Evolutionary conservation across 2,329 filamentous ascomycete species (phyloP).

Genomic region (Fusarium xylarioides): DNA sequence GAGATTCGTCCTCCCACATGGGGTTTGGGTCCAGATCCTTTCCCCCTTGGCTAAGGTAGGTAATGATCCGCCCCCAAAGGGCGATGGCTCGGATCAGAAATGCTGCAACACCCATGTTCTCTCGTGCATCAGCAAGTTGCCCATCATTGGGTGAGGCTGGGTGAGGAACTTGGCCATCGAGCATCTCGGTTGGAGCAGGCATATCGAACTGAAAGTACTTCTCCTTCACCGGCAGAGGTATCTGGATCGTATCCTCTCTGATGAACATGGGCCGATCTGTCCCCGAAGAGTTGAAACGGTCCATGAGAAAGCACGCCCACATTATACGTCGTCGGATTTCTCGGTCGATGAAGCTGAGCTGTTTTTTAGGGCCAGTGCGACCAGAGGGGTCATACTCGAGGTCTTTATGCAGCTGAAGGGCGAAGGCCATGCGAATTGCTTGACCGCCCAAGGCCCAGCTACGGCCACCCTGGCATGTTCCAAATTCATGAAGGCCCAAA

Average conservation of each 20-base stretch:
- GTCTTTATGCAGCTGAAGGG: slow-evolving; percentile 91
- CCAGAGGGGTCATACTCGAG: slow-evolving; percentile 81
- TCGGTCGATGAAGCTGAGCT: slow-evolving; percentile 88
- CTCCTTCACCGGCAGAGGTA: slow-evolving; percentile 91
- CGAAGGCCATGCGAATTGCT: slow-evolving; percentile 96
- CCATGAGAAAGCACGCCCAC: slow-evolving; percentile 99
- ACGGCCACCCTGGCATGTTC: slow-evolving; percentile 92
- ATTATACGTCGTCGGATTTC: slow-evolving; percentile 94
- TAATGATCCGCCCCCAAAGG: slow-evolving; percentile 89
- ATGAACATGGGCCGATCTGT: slow-evolving; percentile 93
- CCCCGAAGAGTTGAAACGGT: slow-evolving; percentile 95
- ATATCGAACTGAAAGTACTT: slow-evolving; percentile 91
- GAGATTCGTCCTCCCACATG: slow-evolving; percentile 85
- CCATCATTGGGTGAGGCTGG: slow-evolving; percentile 70
- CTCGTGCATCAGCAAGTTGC: slow-evolving; percentile 70
- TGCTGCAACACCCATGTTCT: slow-evolving; percentile 94
- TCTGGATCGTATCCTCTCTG: slow-evolving; percentile 86
- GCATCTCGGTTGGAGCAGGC: slow-evolving; percentile 83
- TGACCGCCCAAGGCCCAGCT: slow-evolving; percentile 97
- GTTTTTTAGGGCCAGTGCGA: slow-evolving; percentile 67
- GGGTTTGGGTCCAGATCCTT: slow-evolving; percentile 79
- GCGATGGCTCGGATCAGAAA: slow-evolving; percentile 88
- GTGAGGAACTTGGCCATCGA: slow-evolving; percentile 76
- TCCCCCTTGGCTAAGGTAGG: slow-evolving; percentile 89
- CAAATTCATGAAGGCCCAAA: slow-evolving; percentile 92